A percentile compares a stretch with the other conserved stretches of the same genome.
Evolutionary conservation across 1,284 basidiomycete species (phyloP).

Genomic region (Cutaneotrichosporon sp.): DNA sequence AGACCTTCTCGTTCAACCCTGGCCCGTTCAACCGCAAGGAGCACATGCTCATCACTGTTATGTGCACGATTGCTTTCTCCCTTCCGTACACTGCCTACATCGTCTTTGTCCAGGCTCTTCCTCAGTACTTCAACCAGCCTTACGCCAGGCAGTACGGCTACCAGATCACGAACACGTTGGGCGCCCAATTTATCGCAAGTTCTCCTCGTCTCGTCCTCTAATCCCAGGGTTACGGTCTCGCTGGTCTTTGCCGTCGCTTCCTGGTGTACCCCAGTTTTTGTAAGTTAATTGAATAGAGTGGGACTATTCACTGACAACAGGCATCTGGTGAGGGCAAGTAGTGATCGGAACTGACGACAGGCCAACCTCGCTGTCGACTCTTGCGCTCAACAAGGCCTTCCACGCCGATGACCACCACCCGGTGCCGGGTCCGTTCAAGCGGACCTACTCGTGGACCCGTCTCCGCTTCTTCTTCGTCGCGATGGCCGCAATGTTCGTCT

Average conservation of each 20-base stretch:
- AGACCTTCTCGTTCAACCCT: slow-evolving; percentile 34
- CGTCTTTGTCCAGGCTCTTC: slow-evolving; percentile 40
- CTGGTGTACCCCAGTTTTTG: slow-evolving; percentile 55
- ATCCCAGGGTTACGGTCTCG: slow-evolving; percentile 57
- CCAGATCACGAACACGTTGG: slow-evolving; percentile 49
- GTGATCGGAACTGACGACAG: not conserved
- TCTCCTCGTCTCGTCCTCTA: not conserved
- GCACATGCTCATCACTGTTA: slow-evolving; percentile 44
- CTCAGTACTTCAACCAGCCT: slow-evolving; percentile 43
- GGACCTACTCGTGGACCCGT: slow-evolving; percentile 47
- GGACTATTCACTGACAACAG: no score
- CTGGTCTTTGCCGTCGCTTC: slow-evolving; percentile 56
- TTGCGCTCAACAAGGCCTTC: slow-evolving; percentile 55
- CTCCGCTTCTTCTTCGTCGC: slow-evolving; percentile 49
- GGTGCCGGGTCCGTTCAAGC: slow-evolving; percentile 48
- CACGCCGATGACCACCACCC: slow-evolving; percentile 48
- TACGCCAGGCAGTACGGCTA: slow-evolving; percentile 54
- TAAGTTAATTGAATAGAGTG: slow-evolving; percentile 44
- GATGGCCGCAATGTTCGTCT: slow-evolving; percentile 48
- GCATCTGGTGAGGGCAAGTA: not conserved
- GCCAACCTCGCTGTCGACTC: slow-evolving; percentile 53
- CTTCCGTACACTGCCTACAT: slow-evolving; percentile 51
- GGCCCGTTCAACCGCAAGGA: slow-evolving; percentile 58
- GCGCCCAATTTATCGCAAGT: slow-evolving; percentile 54
- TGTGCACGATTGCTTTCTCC: slow-evolving; percentile 47